Evolutionary conservation across 441 rosid genomes (phyloP), one percentile per base, ranked within the genome.

Genomic region (Jatropha multifida): DNA sequence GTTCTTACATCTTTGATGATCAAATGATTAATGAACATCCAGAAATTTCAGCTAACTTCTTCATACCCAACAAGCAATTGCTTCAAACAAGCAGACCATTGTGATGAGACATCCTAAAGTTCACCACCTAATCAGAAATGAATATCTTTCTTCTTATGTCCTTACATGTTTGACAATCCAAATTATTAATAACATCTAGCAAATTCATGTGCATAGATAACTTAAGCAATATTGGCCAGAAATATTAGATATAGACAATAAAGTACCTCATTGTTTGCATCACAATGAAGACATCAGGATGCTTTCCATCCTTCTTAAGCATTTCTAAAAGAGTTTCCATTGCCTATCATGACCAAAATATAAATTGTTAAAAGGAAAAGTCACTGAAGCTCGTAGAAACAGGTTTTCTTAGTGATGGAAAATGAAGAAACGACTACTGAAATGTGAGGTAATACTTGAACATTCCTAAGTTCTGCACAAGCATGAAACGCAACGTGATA

Each of bases 401-500:
- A 9, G 32, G 49, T 49, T 26, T n/a, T 48, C 4, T 23, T 37
- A 38, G 44, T 17, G 7, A 76, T 17, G 48, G 60, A 4, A 73
- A 67, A 49, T 72, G 41, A 83, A 79, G 32, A 48, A 4, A 72
- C 56, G 41, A 74, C 18, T 5, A 20, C 32, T 4, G 37, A 80
- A 52, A 75, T 66, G 69, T 68, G 52, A 77, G 52, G 42, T 52
- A 59, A 65, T 90, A 95, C 98, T 89, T 90, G 83, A 56, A 92
- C 91, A 83, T 93, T 88, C 80, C 71, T 81, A 42, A 93, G 88
- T 54, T 92, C 90, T 38, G 96, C 98, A 83, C 86, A 89, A 73
- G 99, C 98, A 77, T 84, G 87, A 77, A 89, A 80, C 32, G 99
- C 99, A 72, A 86, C 90, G 76, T 95, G 97, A 81, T 85, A 90